These are phyloP conservation scores for Straminergon stramineum DNA, from an alignment of 225 moss, liverwort and hornwort genomes.

Conservation along the genomic window DNA sequence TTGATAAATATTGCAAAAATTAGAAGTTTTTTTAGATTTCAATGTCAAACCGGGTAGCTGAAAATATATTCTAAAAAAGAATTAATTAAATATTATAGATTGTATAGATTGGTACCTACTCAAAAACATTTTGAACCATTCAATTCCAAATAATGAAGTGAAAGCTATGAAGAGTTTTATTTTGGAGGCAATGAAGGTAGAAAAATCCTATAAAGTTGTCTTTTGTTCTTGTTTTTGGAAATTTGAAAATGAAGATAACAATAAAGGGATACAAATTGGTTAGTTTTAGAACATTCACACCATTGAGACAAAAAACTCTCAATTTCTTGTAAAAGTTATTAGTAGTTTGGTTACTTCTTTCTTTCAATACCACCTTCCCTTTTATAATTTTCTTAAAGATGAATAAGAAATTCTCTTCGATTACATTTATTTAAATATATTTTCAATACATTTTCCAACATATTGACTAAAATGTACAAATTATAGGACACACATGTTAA, in stretches of 20 bases:
- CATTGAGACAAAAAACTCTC: too few relatives aligned
- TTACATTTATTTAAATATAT: neutral
- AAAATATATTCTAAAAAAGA: neutral
- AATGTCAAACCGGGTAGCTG: fast-evolving
- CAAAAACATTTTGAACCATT: neutral
- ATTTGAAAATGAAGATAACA: too few relatives aligned
- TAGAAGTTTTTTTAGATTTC: neutral
- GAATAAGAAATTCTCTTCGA: neutral
- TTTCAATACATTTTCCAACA: neutral
- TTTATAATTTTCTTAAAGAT: neutral
- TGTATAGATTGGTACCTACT: neutral
- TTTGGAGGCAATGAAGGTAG: neutral
- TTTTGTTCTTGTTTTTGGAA: neutral
- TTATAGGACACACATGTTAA: neutral
- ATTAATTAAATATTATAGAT: fast-evolving
- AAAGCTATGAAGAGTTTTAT: neutral
- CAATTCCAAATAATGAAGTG: neutral
- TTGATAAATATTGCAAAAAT: neutral
- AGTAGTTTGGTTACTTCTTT: fast-evolving
- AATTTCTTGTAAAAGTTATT: neutral
- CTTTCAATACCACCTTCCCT: fast-evolving
- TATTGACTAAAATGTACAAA: neutral
- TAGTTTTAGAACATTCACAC: too few relatives aligned
- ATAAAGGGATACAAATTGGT: fast-evolving
- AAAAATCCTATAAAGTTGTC: fast-evolving